Evolutionary conservation across 169 alveolate genomes (phyloP).

Genomic region (Plasmodium inui): DNA sequence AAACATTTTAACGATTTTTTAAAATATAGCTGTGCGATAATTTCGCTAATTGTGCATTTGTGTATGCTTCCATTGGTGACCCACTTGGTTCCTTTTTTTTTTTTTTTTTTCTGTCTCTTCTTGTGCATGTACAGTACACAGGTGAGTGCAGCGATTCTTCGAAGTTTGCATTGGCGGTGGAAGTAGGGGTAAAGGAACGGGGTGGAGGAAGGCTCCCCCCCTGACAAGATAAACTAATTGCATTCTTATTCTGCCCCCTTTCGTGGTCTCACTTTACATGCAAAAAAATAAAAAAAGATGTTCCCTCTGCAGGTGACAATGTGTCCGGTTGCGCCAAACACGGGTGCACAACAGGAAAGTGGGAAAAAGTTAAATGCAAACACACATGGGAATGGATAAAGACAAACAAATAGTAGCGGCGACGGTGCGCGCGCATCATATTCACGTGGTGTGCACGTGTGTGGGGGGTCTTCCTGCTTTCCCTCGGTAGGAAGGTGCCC

Average conservation of each 20-base stretch:
- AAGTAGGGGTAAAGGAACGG: no score
- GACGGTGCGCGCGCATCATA: neutral
- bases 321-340: neutral
- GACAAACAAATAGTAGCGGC: neutral
- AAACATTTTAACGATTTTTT: neutral
- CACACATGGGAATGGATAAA: slow-evolving; percentile 9
- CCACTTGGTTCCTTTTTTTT: neutral
- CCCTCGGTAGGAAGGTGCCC: neutral
- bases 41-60: neutral
- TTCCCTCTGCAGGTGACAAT: neutral
- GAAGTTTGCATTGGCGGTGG: neutral
- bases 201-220: neutral
- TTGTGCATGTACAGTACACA: neutral
- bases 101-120: neutral
- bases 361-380: neutral
- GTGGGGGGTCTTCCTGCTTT: neutral
- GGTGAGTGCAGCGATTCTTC: neutral
- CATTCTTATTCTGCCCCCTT: neutral
- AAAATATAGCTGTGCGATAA: neutral
- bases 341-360: neutral
- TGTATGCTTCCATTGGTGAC: neutral
- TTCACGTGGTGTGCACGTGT: neutral
- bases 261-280: neutral
- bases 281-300: slow-evolving; percentile 3
- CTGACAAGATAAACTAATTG: neutral